Evolutionary conservation across 148 eudicot genomes (phyloP).

Genomic region (Linanthus parryae): DNA sequence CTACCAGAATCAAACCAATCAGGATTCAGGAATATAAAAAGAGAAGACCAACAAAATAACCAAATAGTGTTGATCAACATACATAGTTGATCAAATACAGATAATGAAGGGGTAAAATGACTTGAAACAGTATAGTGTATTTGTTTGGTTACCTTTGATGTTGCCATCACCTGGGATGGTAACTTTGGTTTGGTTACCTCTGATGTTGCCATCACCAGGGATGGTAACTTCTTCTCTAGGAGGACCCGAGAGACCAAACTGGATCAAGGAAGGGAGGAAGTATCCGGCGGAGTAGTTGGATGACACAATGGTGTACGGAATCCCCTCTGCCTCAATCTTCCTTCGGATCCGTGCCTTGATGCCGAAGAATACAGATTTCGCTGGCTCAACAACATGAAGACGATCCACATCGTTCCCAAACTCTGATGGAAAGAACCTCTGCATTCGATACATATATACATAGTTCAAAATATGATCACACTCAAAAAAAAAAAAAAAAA

Average conservation of each 20-base stretch:
- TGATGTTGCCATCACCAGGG: slow-evolving; percentile 10
- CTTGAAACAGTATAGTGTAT: too few relatives aligned
- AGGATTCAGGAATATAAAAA: too few relatives aligned
- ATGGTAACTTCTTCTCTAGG: slow-evolving; percentile 7
- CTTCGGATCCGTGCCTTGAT: slow-evolving; percentile 5
- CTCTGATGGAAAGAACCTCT: slow-evolving; percentile 11
- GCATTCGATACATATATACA: not conserved
- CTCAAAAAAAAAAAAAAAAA: too few relatives aligned
- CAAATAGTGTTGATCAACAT: too few relatives aligned
- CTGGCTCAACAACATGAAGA: slow-evolving; percentile 6
- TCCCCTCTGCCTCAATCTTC: slow-evolving; percentile 5
- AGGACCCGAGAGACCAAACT: not conserved
- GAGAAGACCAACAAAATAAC: too few relatives aligned
- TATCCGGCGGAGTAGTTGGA: slow-evolving; percentile 8
- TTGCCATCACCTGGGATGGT: too few relatives aligned
- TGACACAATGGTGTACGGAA: slow-evolving; percentile 4
- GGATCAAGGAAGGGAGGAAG: not conserved
- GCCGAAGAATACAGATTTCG: not conserved
- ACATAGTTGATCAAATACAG: too few relatives aligned
- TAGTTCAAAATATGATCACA: not conserved
- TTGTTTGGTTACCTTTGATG: too few relatives aligned
- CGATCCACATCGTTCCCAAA: slow-evolving; percentile 13
- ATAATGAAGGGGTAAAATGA: too few relatives aligned
- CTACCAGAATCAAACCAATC: too few relatives aligned
- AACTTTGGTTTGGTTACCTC: too few relatives aligned